Conservation (phyloP, 225 moss, liverwort and hornwort species). For the Climacium dendroides region DNA sequence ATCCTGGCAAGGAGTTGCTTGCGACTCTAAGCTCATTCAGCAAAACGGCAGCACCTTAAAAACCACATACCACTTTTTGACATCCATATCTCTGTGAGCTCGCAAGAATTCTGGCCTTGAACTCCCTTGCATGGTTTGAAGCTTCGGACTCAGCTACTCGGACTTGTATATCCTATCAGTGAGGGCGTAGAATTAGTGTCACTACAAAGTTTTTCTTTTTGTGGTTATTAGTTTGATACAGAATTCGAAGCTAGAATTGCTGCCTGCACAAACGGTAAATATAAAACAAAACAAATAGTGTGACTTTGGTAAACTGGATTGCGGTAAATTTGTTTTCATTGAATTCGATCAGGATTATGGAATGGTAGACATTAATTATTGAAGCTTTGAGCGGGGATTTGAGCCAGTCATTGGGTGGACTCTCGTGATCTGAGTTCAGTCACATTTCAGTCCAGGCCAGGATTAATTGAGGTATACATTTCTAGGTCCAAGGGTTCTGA, state of each 20-base stretch:
- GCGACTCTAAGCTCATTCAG: fast-evolving
- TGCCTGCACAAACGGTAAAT: background rate
- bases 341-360: too few species aligned
- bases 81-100: fast-evolving
- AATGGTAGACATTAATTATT: too few species aligned
- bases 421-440: background rate
- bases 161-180: background rate
- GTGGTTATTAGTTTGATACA: background rate
- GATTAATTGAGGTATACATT: background rate
- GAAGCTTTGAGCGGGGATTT: too few species aligned
- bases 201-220: too few species aligned
- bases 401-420: background rate
- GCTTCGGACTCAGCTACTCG: background rate
- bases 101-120: background rate
- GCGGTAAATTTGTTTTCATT: background rate
- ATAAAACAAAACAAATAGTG: background rate
- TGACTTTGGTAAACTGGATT: background rate
- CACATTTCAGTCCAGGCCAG: background rate
- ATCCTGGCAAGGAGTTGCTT: fast-evolving
- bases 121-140: background rate
- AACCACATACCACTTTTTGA: background rate
- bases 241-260: background rate
- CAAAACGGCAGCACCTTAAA: background rate
- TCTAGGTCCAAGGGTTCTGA: background rate
- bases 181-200: too few species aligned